Percentiles rank a stretch among this genome's conserved stretches.
Evolutionary conservation across 768 basidiomycete genomes (phyloP).

Genomic region (Zangia roseola): DNA sequence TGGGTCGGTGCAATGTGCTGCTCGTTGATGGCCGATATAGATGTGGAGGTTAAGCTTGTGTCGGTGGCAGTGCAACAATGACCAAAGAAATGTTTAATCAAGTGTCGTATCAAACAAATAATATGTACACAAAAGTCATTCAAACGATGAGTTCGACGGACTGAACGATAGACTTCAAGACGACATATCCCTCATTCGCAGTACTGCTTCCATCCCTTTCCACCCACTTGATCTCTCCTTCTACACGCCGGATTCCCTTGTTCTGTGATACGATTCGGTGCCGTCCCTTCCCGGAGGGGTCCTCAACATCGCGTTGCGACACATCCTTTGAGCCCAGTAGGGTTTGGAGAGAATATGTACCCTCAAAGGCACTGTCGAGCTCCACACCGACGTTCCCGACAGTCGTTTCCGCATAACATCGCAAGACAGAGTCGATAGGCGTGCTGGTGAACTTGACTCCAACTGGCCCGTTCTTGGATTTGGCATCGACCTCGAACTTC

Average conservation of each 20-base stretch:
- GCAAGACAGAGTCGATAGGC: conserved; percentile 38
- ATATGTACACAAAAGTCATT: conserved; percentile 7
- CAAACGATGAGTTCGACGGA: conserved; percentile 20
- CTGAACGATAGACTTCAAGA: conserved; percentile 12
- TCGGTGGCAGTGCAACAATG: conserved; percentile 28
- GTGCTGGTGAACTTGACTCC: conserved; percentile 26
- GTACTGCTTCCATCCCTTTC: conserved; percentile 18
- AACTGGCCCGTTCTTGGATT: conserved; percentile 31
- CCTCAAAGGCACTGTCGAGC: conserved; percentile 43
- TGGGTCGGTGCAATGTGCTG: neutral
- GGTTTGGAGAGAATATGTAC: conserved; percentile 34
- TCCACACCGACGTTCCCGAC: conserved; percentile 24
- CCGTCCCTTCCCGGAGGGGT: conserved; percentile 37
- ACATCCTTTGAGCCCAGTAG: conserved; percentile 23
- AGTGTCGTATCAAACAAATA: no score
- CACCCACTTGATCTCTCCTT: conserved; percentile 26
- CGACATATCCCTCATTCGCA: conserved; percentile 16
- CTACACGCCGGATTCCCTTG: conserved; percentile 2
- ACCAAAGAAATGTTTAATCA: no score
- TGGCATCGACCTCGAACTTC: conserved; percentile 32
- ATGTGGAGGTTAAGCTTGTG: neutral
- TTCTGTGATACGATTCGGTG: conserved; percentile 23
- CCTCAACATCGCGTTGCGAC: conserved; percentile 23
- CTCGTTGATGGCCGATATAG: conserved; percentile 14
- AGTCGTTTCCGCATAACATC: conserved; percentile 29